phyloP scores from a whole-genome alignment of 129 eudicot species.

The Pulicaria dysenterica region DNA sequence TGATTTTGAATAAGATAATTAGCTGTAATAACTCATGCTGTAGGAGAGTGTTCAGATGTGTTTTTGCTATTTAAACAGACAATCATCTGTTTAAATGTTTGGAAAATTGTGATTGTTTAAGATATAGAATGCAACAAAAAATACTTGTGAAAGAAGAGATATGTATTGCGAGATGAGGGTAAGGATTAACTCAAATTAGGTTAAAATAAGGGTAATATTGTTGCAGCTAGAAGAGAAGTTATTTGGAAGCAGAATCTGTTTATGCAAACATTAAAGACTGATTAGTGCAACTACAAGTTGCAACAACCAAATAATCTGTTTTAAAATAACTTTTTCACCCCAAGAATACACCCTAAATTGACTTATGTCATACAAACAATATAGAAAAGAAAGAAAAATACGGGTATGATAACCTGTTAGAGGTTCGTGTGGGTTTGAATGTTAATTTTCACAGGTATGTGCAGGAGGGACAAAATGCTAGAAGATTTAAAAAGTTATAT shows the following conservation, averaged over 20 bases:
- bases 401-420: conserved; percentile 8
- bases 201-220: conserved; percentile 1
- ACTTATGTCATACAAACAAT: not conserved
- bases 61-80: not conserved
- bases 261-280: not conserved
- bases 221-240: not conserved
- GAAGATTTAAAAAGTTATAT: conserved; percentile 88
- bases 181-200: not conserved
- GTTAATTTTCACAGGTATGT: conserved; percentile 78
- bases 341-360: not conserved
- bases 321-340: not conserved
- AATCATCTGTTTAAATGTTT: not conserved
- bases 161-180: not conserved
- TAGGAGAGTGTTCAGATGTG: not conserved
- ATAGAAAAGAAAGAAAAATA: not conserved
- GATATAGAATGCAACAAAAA: not conserved
- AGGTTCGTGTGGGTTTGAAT: conserved; percentile 58
- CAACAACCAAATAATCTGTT: not conserved
- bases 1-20: not conserved
- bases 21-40: conserved; percentile 5
- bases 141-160: not conserved
- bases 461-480: conserved; percentile 99
- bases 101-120: not conserved
- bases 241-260: not conserved
- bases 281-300: not conserved